A percentile compares a stretch with the other conserved stretches of the same genome.
These are phyloP conservation scores for Coix lacrymajobi DNA, from an alignment of 176 grass and related monocot genomes.

Conservation along the genomic window DNA sequence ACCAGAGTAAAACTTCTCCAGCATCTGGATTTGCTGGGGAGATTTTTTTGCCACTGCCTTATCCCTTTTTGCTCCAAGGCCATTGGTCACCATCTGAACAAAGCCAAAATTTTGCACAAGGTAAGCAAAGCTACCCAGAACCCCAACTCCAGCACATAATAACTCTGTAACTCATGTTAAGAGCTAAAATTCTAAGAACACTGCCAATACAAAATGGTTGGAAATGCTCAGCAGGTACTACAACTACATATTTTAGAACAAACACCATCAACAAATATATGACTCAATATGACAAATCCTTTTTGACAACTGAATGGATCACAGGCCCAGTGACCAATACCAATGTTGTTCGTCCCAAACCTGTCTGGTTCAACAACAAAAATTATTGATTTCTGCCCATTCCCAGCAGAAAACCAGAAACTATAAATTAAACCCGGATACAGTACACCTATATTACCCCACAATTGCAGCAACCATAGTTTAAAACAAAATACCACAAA, in stretches of 20 bases:
- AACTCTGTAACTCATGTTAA: background rate
- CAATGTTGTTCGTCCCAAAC: background rate
- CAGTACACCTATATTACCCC: background rate
- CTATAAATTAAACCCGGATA: background rate
- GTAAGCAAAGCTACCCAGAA: background rate
- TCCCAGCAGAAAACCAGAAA: background rate
- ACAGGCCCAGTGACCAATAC: background rate
- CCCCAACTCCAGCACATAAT: background rate
- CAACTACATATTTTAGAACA: background rate
- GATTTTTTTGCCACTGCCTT: conserved; percentile 66
- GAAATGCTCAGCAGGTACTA: background rate
- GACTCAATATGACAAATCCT: background rate
- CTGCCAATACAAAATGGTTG: background rate
- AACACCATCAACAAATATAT: background rate
- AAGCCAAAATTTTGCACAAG: background rate
- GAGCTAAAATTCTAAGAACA: background rate
- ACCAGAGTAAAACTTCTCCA: conserved; percentile 84
- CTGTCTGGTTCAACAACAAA: background rate
- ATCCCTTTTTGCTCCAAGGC: conserved; percentile 19
- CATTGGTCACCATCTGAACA: conserved; percentile 25
- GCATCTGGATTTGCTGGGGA: conserved; percentile 55
- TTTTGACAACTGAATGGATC: background rate
- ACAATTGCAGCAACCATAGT: background rate
- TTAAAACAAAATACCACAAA: background rate
- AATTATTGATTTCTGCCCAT: background rate